Conservation (phyloP, 192 early-diverging fungal genomes). For the Backusella westeae region DNA sequence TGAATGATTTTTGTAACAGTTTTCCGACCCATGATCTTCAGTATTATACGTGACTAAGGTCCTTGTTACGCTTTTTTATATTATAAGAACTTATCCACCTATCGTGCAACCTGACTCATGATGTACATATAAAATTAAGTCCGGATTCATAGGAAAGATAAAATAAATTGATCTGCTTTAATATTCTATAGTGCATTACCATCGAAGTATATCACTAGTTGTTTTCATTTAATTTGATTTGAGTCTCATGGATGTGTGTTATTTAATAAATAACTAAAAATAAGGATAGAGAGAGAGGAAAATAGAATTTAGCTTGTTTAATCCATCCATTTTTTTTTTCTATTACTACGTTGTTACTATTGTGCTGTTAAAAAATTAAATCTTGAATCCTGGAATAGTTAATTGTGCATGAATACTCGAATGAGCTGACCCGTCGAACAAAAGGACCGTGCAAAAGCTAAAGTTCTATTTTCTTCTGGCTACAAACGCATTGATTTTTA, state of each 20-base stretch:
- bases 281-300: not conserved
- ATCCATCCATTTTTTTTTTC: not conserved
- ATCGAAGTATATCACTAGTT: no score
- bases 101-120: not conserved
- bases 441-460: not conserved
- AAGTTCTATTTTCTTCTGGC: not conserved
- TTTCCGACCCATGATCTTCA: not conserved
- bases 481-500: slow-evolving; percentile 4
- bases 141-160: not conserved
- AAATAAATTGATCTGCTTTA: not conserved
- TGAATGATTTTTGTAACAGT: not conserved
- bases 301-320: not conserved
- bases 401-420: no score
- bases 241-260: no score
- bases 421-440: no score
- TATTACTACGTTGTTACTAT: not conserved
- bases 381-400: no score
- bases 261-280: not conserved
- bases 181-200: no score
- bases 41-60: not conserved
- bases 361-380: no score
- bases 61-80: not conserved
- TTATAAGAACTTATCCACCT: not conserved
- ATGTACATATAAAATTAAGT: not conserved
- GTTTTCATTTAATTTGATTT: no score